A percentile compares a stretch with the other conserved stretches of the same genome.
phyloP scores from a whole-genome alignment of 805 yeast species.

The Debaryomyces hansenii region DNA sequence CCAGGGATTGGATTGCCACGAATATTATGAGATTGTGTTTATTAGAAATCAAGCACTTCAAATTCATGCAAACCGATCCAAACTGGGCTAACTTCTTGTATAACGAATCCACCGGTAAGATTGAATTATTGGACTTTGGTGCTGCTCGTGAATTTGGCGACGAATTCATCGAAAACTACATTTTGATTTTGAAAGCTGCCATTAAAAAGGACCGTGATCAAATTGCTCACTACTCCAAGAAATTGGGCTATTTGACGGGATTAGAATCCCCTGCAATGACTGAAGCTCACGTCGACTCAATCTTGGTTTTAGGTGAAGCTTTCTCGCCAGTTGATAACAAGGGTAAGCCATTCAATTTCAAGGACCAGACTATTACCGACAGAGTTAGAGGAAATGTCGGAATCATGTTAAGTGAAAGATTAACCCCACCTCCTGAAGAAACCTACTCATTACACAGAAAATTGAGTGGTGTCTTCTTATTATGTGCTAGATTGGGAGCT shows the following conservation, averaged over 20 bases:
- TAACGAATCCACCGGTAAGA: slow-evolving; percentile 64
- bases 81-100: slow-evolving; percentile 98
- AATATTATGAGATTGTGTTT: slow-evolving; percentile 85
- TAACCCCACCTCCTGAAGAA: slow-evolving; percentile 98
- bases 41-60: slow-evolving; percentile 78
- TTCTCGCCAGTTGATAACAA: slow-evolving; percentile 56
- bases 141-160: slow-evolving; percentile 81
- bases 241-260: slow-evolving; percentile 89
- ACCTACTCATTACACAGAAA: slow-evolving; percentile 96
- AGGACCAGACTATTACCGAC: slow-evolving; percentile 87
- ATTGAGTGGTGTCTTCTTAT: slow-evolving; percentile 87
- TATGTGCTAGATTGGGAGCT: slow-evolving; percentile 85
- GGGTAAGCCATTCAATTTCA: slow-evolving; percentile 66
- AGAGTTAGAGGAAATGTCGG: slow-evolving; percentile 86
- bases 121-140: slow-evolving; percentile 92
- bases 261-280: slow-evolving; percentile 83
- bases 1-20: slow-evolving; percentile 78
- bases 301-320: slow-evolving; percentile 90
- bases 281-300: slow-evolving; percentile 90
- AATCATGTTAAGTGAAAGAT: slow-evolving; percentile 85
- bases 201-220: slow-evolving; percentile 62
- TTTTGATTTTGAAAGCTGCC: slow-evolving; percentile 72
- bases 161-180: slow-evolving; percentile 68
- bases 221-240: slow-evolving; percentile 64
- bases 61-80: slow-evolving; percentile 98